phyloP scores from a whole-genome alignment of 495 filamentous ascomycete species.

The Pseudoneurospora amorphoporcata region DNA sequence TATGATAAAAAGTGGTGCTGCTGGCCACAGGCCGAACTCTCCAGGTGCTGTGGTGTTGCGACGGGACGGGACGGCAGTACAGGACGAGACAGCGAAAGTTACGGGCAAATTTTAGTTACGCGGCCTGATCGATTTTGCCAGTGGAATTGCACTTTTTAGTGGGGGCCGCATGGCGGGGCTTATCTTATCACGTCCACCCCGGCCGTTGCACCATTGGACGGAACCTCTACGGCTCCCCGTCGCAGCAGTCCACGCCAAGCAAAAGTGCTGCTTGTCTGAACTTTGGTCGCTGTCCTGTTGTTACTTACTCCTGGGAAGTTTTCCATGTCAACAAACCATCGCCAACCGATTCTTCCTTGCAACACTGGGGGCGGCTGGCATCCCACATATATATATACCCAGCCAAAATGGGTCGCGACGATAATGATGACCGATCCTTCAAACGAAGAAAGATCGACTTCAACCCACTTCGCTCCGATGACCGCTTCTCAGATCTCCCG shows the following conservation, averaged over 20 bases:
- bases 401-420: slow-evolving; percentile 19
- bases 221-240: not conserved
- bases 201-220: not conserved
- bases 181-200: slow-evolving; percentile 20
- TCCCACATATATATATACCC: not conserved
- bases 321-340: not conserved
- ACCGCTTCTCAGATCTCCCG: slow-evolving; percentile 48
- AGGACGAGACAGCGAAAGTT: not conserved
- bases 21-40: not conserved
- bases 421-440: slow-evolving; percentile 40
- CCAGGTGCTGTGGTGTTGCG: not conserved
- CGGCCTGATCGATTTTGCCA: not conserved
- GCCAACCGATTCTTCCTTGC: not conserved
- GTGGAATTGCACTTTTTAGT: slow-evolving; percentile 24
- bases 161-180: slow-evolving; percentile 20
- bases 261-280: not conserved
- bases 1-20: not conserved
- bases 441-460: slow-evolving; percentile 56
- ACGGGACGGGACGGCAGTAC: not conserved
- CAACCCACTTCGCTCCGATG: slow-evolving; percentile 43
- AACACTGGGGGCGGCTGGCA: not conserved
- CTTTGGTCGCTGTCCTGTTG: not conserved
- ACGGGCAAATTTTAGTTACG: not conserved
- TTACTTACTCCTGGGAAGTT: not conserved
- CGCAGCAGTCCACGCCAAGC: not conserved